These are phyloP conservation scores for Colletotrichum sublineola DNA, from an alignment of 2,329 filamentous ascomycete genomes.

Conservation along the genomic window DNA sequence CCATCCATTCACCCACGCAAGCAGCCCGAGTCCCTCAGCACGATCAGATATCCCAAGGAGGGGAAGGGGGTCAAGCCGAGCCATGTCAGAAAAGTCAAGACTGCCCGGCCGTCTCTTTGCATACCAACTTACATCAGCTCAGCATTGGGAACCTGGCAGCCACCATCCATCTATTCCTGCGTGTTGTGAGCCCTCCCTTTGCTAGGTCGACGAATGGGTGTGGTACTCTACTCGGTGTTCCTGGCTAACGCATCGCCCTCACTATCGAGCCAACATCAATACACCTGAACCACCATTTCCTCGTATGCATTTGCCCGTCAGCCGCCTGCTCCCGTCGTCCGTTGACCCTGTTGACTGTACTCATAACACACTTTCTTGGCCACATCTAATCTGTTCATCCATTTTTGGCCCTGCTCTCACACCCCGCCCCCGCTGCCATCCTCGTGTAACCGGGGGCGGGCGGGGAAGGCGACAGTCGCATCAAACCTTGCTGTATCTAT, in stretches of 20 bases:
- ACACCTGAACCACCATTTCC: constrained; percentile 28
- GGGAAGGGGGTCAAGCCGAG: not conserved
- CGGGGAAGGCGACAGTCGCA: not conserved
- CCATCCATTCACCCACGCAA: not conserved
- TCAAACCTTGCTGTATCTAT: not conserved
- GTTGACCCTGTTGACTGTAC: not conserved
- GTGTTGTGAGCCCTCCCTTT: not conserved
- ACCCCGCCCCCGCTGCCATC: constrained; percentile 26
- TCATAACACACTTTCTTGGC: constrained; percentile 11
- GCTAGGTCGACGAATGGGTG: constrained; percentile 17
- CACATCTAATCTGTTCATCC: constrained; percentile 30
- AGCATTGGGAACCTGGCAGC: constrained; percentile 24
- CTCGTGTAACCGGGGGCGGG: not conserved
- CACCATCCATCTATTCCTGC: not conserved
- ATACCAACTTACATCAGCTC: constrained; percentile 1
- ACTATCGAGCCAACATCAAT: constrained; percentile 23
- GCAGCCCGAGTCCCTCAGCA: not conserved
- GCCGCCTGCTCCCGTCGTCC: constrained; percentile 14
- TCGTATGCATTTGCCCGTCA: constrained; percentile 22
- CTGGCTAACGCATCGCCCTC: constrained; percentile 34
- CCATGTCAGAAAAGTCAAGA: not conserved
- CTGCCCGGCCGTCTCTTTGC: constrained; percentile 2
- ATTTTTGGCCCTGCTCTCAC: constrained; percentile 22
- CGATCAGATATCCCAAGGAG: not conserved
- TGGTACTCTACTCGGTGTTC: constrained; percentile 31